Conservation (phyloP, 2,329 filamentous ascomycete species). For the Aspergillus pseudotamarii region DNA sequence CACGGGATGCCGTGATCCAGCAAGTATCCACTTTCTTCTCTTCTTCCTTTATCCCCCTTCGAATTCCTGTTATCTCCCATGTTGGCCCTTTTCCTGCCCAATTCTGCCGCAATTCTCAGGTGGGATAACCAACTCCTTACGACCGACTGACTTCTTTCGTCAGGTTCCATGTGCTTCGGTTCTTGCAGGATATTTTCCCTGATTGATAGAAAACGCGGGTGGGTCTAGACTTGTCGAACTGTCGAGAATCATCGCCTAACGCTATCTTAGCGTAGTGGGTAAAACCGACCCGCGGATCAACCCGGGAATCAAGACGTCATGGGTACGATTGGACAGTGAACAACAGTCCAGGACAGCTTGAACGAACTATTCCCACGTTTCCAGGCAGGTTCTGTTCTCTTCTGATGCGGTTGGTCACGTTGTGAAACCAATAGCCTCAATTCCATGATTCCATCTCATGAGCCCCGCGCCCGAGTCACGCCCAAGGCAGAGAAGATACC, state of each 20-base stretch:
- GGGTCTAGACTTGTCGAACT: constrained; percentile 12
- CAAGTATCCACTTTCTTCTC: background rate
- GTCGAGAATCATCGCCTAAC: constrained; percentile 14
- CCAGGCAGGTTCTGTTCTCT: constrained; percentile 9
- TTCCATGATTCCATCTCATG: constrained; percentile 12
- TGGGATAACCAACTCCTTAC: background rate
- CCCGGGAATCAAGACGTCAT: constrained; percentile 15
- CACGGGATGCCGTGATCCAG: background rate
- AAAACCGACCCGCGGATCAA: constrained; percentile 13
- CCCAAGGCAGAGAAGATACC: background rate
- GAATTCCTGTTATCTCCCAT: background rate
- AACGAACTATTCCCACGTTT: background rate
- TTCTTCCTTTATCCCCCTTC: background rate
- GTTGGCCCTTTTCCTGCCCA: background rate
- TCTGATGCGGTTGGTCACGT: constrained; percentile 1
- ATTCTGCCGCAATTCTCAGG: background rate
- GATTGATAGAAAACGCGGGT: background rate
- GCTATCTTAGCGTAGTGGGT: constrained; percentile 14
- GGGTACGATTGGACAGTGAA: constrained; percentile 6
- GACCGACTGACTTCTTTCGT: background rate
- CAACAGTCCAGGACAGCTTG: background rate
- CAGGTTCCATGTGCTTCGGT: constrained; percentile 6
- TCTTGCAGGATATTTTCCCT: background rate
- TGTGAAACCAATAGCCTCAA: constrained; percentile 9
- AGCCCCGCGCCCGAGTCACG: constrained; percentile 4